Conservation (phyloP, 805 yeast species). For the Saccharomycopsis sp. region DNA sequence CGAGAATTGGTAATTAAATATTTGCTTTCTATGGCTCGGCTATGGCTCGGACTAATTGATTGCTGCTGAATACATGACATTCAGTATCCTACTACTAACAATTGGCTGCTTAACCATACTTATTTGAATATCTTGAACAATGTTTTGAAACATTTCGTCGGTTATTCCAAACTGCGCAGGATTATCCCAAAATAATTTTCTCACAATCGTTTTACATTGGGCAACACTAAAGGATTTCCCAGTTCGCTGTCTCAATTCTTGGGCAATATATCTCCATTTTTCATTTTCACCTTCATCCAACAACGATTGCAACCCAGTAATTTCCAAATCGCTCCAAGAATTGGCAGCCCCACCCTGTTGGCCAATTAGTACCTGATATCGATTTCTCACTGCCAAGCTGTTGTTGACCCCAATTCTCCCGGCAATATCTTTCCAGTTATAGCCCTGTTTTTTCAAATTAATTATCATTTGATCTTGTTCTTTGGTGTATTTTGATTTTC, state of each 20-base stretch:
- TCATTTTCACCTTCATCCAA: constrained; percentile 66
- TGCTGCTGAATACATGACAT: neutral
- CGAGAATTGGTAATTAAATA: no score
- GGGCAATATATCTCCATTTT: constrained; percentile 60
- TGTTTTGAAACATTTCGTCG: constrained; percentile 30
- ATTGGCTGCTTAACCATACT: neutral
- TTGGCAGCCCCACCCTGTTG: constrained; percentile 73
- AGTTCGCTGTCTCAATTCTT: constrained; percentile 46
- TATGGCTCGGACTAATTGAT: neutral
- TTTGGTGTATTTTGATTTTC: constrained; percentile 62
- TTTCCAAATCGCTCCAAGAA: constrained; percentile 55
- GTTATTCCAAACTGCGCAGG: constrained; percentile 54
- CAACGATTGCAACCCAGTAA: constrained; percentile 40
- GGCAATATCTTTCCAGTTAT: constrained; percentile 70
- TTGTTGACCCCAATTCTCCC: constrained; percentile 55
- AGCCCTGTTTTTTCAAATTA: constrained; percentile 52
- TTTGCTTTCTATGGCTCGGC: neutral
- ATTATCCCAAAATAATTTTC: constrained; percentile 45
- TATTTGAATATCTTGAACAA: neutral
- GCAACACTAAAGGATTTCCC: constrained; percentile 44
- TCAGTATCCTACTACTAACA: neutral
- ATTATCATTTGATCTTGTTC: constrained; percentile 65
- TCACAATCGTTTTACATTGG: constrained; percentile 49
- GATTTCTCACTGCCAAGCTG: constrained; percentile 65
- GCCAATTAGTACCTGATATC: constrained; percentile 76